These are phyloP conservation scores for Naematelia aurantialba DNA, from an alignment of 768 basidiomycete genomes.

Conservation along the genomic window DNA sequence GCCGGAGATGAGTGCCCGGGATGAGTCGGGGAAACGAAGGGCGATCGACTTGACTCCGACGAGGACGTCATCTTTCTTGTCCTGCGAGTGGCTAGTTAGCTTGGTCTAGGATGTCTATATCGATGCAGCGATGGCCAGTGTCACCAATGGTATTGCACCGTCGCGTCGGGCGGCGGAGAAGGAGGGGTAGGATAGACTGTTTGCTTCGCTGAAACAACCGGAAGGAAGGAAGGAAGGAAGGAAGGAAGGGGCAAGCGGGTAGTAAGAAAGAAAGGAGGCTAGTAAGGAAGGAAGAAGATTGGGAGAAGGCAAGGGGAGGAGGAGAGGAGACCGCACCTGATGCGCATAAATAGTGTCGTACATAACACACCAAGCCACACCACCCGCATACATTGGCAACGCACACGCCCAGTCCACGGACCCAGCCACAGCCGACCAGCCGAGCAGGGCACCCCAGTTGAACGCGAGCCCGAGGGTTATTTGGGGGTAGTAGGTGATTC, in stretches of 20 bases:
- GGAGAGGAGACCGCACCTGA: constrained; percentile 58
- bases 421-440: constrained; percentile 91
- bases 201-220: too few relatives aligned
- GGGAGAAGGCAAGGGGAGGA: not conserved
- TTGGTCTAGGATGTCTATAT: not conserved
- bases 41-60: constrained; percentile 93
- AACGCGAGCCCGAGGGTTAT: constrained; percentile 89
- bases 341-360: constrained; percentile 99
- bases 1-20: constrained; percentile 68
- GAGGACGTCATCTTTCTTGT: constrained; percentile 82
- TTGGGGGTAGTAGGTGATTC: constrained; percentile 95
- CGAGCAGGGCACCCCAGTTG: constrained; percentile 94
- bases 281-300: not conserved
- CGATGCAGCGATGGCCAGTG: not conserved
- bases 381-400: constrained; percentile 82
- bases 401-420: constrained; percentile 75
- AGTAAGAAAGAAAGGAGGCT: not conserved
- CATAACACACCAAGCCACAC: constrained; percentile 87
- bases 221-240: too few relatives aligned
- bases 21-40: constrained; percentile 71
- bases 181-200: constrained; percentile 1
- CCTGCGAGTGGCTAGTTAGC: constrained; percentile 55
- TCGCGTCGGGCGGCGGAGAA: not conserved
- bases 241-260: not conserved
- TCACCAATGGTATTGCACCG: not conserved